A percentile compares a stretch with the other conserved stretches of the same genome.
Evolutionary conservation across 2,329 filamentous ascomycete species (phyloP).

Genomic region (Stachybotrys elegans): DNA sequence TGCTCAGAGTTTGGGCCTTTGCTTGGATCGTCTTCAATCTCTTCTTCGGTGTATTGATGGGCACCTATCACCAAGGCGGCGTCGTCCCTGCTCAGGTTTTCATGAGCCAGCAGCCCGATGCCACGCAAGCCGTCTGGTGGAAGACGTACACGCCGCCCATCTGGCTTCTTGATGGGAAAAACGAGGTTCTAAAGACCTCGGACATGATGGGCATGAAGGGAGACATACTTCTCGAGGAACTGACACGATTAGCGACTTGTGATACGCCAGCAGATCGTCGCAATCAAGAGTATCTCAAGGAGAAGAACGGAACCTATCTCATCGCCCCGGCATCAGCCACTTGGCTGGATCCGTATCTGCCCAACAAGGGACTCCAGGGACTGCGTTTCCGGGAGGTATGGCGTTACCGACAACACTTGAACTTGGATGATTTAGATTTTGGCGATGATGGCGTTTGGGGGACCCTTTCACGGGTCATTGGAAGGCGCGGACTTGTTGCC

Average conservation of each 20-base stretch:
- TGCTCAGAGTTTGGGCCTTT: conserved; percentile 50
- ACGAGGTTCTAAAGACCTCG: conserved; percentile 62
- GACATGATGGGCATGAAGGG: conserved; percentile 72
- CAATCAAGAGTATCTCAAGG: conserved; percentile 52
- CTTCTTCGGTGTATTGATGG: conserved; percentile 66
- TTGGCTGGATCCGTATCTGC: conserved; percentile 60
- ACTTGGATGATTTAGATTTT: conserved; percentile 77
- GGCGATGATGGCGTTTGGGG: conserved; percentile 70
- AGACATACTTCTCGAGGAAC: conserved; percentile 51
- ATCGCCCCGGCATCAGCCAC: conserved; percentile 68
- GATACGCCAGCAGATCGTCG: conserved; percentile 52
- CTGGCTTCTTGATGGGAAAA: conserved; percentile 75
- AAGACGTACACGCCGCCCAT: conserved; percentile 80
- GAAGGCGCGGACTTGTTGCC: conserved; percentile 54
- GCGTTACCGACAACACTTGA: conserved; percentile 63
- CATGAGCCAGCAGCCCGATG: conserved; percentile 63
- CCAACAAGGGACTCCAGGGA: conserved; percentile 53
- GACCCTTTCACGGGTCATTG: conserved; percentile 63
- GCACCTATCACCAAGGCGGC: conserved; percentile 76
- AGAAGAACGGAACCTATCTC: conserved; percentile 62
- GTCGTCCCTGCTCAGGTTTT: conserved; percentile 72
- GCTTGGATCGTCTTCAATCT: conserved; percentile 68
- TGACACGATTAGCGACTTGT: conserved; percentile 58
- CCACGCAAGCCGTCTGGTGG: conserved; percentile 74
- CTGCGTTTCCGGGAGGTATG: conserved; percentile 66